phyloP scores from a whole-genome alignment of 2,329 filamentous ascomycete genomes.

The Didymellaceae sp. region DNA sequence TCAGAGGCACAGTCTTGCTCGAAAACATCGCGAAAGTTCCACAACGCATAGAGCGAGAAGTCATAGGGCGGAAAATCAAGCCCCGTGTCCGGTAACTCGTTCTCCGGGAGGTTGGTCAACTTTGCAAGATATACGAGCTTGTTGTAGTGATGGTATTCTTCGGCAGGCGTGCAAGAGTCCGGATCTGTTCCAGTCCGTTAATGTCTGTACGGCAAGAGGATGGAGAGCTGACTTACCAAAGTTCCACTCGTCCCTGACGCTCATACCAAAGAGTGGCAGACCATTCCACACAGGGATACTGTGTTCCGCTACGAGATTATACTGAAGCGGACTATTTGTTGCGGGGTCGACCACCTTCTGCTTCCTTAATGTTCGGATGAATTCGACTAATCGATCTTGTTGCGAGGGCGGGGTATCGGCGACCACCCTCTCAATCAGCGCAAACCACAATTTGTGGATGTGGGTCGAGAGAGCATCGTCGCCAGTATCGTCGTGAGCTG shows the following conservation, averaged over 20 bases:
- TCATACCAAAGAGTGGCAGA: constrained; percentile 1
- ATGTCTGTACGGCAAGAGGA: not conserved
- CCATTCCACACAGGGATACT: constrained; percentile 1
- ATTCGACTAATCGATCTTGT: not conserved
- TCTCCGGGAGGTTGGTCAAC: not conserved
- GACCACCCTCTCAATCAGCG: not conserved
- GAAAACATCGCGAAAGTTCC: not conserved
- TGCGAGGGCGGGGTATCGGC: not conserved
- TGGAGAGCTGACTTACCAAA: not conserved
- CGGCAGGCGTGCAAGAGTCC: not conserved
- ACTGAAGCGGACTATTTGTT: not conserved
- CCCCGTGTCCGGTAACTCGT: not conserved
- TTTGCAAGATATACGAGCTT: constrained; percentile 3
- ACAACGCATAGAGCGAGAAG: constrained; percentile 7
- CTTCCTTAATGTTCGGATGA: not conserved
- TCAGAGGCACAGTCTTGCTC: not conserved
- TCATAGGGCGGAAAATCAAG: not conserved
- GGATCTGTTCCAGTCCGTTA: not conserved
- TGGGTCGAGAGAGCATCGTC: not conserved
- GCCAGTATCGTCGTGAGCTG: not conserved
- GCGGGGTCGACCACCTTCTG: constrained; percentile 3
- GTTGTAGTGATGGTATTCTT: not conserved
- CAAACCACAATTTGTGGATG: not conserved
- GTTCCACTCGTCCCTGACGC: constrained; percentile 1
- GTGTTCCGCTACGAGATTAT: not conserved